Percentiles rank a stretch among this genome's conserved stretches.
Evolutionary conservation across 2,329 filamentous ascomycete species (phyloP).

Genomic region (Onygena corvina): DNA sequence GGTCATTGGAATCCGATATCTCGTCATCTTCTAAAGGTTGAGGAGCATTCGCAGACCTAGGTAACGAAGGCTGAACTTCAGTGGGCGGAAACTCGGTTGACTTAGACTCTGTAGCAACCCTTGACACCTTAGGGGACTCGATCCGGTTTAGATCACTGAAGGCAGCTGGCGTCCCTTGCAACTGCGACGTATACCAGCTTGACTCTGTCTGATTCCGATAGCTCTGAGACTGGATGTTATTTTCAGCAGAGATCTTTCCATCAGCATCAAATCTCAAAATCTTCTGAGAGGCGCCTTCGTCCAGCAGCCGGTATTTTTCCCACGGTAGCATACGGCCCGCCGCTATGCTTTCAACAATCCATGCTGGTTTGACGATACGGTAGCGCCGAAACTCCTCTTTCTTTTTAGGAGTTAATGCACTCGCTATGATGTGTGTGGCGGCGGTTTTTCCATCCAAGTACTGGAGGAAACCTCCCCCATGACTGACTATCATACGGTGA

Average conservation of each 20-base stretch:
- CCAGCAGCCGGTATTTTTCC: slow-evolving; percentile 70
- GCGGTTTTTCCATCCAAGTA: slow-evolving; percentile 91
- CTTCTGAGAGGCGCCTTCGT: slow-evolving; percentile 73
- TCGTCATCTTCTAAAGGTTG: background rate
- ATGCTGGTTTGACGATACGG: slow-evolving; percentile 84
- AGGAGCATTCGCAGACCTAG: background rate
- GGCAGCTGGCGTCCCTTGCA: slow-evolving; percentile 30
- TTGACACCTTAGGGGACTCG: background rate
- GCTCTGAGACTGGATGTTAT: slow-evolving; percentile 46
- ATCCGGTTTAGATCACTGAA: background rate
- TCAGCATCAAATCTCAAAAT: slow-evolving; percentile 50
- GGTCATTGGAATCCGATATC: background rate
- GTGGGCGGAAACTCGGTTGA: background rate
- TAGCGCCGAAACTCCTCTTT: slow-evolving; percentile 76
- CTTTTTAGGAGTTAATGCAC: slow-evolving; percentile 83
- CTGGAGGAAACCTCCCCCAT: slow-evolving; percentile 91
- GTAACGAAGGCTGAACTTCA: background rate
- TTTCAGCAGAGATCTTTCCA: slow-evolving; percentile 55
- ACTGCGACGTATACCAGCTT: slow-evolving; percentile 70
- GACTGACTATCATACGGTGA: slow-evolving; percentile 72
- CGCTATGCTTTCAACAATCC: slow-evolving; percentile 80
- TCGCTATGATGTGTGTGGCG: slow-evolving; percentile 91
- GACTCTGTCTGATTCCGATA: slow-evolving; percentile 72
- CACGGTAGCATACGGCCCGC: slow-evolving; percentile 75
- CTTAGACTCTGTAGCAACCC: background rate